Evolutionary conservation across 331 rosid genomes (phyloP).

Genomic region (Spiraea crenata): DNA sequence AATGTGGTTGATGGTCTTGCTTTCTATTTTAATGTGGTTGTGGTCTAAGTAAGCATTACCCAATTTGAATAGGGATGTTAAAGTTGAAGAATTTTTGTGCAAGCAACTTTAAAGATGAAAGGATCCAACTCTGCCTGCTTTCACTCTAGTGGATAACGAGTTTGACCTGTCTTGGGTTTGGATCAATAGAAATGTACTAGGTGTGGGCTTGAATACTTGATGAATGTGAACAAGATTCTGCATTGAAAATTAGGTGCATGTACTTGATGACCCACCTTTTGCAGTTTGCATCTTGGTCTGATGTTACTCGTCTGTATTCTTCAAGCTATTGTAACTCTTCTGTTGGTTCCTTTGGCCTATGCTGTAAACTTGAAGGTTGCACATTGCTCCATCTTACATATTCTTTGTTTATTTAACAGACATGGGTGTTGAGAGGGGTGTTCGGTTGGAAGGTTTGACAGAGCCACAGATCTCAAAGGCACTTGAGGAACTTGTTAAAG

Average conservation of each 20-base stretch:
- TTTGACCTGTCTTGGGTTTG: background rate
- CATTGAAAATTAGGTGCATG: background rate
- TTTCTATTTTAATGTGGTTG: no score
- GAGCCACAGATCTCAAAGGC: conserved; percentile 82
- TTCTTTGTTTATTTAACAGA: conserved; percentile 42
- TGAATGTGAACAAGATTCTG: background rate
- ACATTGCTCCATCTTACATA: background rate
- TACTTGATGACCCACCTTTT: background rate
- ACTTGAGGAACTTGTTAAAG: conserved; percentile 75
- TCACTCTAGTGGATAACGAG: background rate
- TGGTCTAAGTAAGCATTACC: background rate
- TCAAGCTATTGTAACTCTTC: background rate
- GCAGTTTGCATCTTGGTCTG: background rate
- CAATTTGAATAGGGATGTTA: background rate
- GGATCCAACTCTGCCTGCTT: background rate
- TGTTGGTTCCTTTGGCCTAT: conserved; percentile 2
- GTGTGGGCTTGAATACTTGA: background rate
- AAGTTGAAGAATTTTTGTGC: background rate
- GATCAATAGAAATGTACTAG: background rate
- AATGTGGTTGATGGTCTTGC: no score
- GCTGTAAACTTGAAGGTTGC: conserved; percentile 8
- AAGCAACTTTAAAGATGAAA: conserved; percentile 5
- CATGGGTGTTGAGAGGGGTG: conserved; percentile 80
- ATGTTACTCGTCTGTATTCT: background rate
- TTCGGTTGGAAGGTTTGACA: conserved; percentile 77